Percentiles rank a stretch among this genome's conserved stretches.
phyloP scores from a whole-genome alignment of 1,284 basidiomycete genomes.

The Amylostereum areolatum region DNA sequence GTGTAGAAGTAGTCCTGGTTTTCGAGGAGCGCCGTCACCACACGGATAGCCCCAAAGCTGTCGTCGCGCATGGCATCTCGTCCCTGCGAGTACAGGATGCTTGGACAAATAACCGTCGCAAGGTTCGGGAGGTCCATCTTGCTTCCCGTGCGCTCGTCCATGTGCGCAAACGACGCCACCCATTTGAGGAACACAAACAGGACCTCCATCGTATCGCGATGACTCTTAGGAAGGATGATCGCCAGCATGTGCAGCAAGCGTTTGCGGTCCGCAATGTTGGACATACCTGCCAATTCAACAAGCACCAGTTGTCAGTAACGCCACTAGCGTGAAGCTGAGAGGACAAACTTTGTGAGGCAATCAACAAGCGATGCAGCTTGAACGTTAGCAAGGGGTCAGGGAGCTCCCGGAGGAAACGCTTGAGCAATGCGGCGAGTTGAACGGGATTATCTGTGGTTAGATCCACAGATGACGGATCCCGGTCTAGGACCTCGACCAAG shows the following conservation, averaged over 20 bases:
- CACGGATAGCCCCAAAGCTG: conserved; percentile 86
- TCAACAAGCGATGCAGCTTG: conserved; percentile 86
- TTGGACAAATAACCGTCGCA: conserved; percentile 97
- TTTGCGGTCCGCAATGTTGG: conserved; percentile 73
- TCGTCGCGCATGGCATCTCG: conserved; percentile 89
- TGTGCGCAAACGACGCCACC: conserved; percentile 98
- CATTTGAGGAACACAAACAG: conserved; percentile 98
- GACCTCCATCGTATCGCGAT: conserved; percentile 97
- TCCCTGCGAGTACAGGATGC: conserved; percentile 85
- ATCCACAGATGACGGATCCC: conserved; percentile 87
- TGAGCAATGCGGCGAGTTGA: conserved; percentile 92
- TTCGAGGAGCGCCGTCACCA: conserved; percentile 82
- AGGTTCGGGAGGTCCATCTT: conserved; percentile 98
- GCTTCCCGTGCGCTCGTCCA: conserved; percentile 96
- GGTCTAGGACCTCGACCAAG: conserved; percentile 88
- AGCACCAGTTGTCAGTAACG: conserved; percentile 5
- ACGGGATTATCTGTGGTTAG: conserved; percentile 94
- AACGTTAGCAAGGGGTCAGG: conserved; percentile 96
- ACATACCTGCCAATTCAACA: conserved; percentile 47
- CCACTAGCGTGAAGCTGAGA: background rate
- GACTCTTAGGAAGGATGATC: conserved; percentile 84
- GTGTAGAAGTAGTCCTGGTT: conserved; percentile 92
- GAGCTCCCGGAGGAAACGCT: conserved; percentile 95
- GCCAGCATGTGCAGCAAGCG: conserved; percentile 85
- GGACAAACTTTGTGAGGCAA: conserved; percentile 80